A percentile compares a stretch with the other conserved stretches of the same genome.
Conservation (phyloP, 2,329 filamentous ascomycete genomes). For the Aspergillus uvarum region DNA sequence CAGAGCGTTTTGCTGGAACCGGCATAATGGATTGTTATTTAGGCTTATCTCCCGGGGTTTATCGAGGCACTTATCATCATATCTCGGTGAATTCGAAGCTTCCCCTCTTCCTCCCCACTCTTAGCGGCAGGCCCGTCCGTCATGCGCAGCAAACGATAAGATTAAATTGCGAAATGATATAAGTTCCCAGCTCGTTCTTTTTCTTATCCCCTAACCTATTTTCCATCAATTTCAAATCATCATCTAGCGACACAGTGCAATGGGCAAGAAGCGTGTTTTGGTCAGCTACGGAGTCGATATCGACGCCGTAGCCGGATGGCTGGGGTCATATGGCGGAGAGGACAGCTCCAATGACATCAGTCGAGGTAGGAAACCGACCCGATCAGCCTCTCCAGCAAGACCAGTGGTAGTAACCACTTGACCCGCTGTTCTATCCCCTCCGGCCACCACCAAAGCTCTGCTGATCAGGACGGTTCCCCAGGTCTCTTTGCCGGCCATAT, state of each 20-base stretch:
- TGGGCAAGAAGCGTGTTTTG: slow-evolving; percentile 53
- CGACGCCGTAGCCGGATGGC: slow-evolving; percentile 74
- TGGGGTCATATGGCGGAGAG: slow-evolving; percentile 72
- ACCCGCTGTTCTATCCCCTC: background rate
- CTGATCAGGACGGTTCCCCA: slow-evolving; percentile 24
- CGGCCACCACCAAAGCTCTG: background rate
- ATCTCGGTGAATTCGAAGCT: background rate
- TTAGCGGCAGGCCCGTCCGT: background rate
- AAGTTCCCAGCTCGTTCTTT: background rate
- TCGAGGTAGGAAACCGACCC: slow-evolving; percentile 50
- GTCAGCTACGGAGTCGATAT: slow-evolving; percentile 69
- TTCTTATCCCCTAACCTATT: background rate
- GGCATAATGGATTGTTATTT: too few relatives aligned
- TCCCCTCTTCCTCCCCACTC: slow-evolving; percentile 4
- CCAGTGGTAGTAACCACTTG: too few relatives aligned
- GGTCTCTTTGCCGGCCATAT: slow-evolving; percentile 68
- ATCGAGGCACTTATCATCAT: background rate
- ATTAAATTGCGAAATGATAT: background rate
- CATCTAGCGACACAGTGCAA: slow-evolving; percentile 4
- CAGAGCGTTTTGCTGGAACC: too few relatives aligned
- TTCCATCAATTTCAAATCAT: background rate
- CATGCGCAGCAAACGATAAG: background rate
- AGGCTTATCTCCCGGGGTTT: background rate
- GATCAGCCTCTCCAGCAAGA: too few relatives aligned
- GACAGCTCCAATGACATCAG: slow-evolving; percentile 72